These are phyloP conservation scores for Epicoccum nigrum DNA, from an alignment of 2,329 filamentous ascomycete species.

Conservation along the genomic window DNA sequence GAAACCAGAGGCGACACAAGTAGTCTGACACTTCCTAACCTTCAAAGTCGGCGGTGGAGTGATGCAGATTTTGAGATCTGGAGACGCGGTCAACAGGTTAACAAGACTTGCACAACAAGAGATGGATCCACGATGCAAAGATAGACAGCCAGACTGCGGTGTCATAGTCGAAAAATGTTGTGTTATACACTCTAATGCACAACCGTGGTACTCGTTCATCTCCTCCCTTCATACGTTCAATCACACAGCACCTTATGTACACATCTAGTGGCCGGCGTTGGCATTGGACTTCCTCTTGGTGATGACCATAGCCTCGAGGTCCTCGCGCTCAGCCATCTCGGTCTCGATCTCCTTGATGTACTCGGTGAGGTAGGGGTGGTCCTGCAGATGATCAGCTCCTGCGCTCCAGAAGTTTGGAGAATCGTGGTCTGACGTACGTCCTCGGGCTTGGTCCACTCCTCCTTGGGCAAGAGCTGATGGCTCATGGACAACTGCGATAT, in stretches of 20 bases:
- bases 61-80: background rate
- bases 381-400: slow-evolving; percentile 54
- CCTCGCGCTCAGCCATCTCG: slow-evolving; percentile 69
- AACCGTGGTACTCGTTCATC: slow-evolving; percentile 24
- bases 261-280: slow-evolving; percentile 33
- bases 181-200: slow-evolving; percentile 52
- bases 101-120: background rate
- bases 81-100: background rate
- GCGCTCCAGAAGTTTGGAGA: background rate
- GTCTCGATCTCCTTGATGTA: slow-evolving; percentile 73
- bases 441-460: slow-evolving; percentile 71
- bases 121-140: background rate
- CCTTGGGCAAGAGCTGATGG: slow-evolving; percentile 68
- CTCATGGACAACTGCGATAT: slow-evolving; percentile 65
- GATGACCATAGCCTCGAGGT: slow-evolving; percentile 71
- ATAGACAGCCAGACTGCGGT: slow-evolving; percentile 12
- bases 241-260: slow-evolving; percentile 29
- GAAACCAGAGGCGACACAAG: too few species aligned
- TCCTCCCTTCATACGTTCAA: slow-evolving; percentile 19
- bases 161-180: slow-evolving; percentile 30
- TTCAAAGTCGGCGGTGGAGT: too few species aligned
- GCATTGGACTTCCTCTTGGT: slow-evolving; percentile 49
- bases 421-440: slow-evolving; percentile 56
- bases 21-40: too few species aligned
- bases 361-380: slow-evolving; percentile 68